A percentile compares a stretch with the other conserved stretches of the same genome.
Evolutionary conservation across 345 rosid genomes (phyloP).

Genomic region (Eucalyptus marginata): DNA sequence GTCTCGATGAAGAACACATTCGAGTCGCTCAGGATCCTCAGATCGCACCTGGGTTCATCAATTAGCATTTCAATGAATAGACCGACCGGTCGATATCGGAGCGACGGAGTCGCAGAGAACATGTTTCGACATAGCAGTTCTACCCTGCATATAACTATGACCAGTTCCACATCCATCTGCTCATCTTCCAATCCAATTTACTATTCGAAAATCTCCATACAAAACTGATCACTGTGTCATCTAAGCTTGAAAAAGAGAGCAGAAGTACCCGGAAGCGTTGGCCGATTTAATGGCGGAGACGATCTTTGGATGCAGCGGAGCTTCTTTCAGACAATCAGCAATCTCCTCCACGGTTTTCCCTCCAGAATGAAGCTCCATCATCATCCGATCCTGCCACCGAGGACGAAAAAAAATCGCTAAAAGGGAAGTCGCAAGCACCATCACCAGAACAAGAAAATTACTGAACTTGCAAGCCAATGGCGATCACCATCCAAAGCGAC

Average conservation of each 20-base stretch:
- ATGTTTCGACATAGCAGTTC: neutral
- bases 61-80: neutral
- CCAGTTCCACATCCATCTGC: neutral
- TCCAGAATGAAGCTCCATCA: conserved; percentile 54
- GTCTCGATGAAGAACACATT: conserved; percentile 80
- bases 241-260: neutral
- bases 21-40: conserved; percentile 77
- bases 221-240: neutral
- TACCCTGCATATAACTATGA: neutral
- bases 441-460: neutral
- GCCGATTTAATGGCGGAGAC: conserved; percentile 64
- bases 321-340: conserved; percentile 30
- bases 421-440: neutral
- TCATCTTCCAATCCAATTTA: neutral
- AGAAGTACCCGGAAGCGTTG: conserved; percentile 56
- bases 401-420: neutral
- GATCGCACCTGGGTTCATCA: conserved; percentile 42
- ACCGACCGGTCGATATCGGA: neutral
- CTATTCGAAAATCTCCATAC: neutral
- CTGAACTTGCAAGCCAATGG: neutral
- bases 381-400: conserved; percentile 54
- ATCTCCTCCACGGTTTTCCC: conserved; percentile 58
- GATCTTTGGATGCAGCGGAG: conserved; percentile 55
- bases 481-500: neutral
- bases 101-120: neutral